Percentiles rank a stretch among this genome's conserved stretches.
Conservation (phyloP, 2,329 filamentous ascomycete species). For the Fusarium sp. region DNA sequence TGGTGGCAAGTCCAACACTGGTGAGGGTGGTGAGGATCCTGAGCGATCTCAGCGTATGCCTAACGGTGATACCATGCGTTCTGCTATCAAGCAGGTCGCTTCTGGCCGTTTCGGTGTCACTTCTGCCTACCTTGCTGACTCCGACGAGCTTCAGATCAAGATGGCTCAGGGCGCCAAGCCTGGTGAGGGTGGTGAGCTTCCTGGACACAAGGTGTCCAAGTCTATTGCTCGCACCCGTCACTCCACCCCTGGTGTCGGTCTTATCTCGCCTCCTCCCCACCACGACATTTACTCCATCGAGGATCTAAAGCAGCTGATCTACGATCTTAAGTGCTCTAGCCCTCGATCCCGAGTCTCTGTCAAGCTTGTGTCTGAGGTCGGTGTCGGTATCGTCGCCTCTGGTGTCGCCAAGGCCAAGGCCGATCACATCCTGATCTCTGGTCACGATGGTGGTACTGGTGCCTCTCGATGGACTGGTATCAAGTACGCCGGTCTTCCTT, state of each 20-base stretch:
- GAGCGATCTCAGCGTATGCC: conserved; percentile 86
- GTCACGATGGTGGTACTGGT: conserved; percentile 95
- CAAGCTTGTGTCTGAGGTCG: conserved; percentile 96
- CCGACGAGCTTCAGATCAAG: conserved; percentile 97
- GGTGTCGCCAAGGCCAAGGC: conserved; percentile 98
- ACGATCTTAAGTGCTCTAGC: conserved; percentile 96
- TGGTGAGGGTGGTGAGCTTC: conserved; percentile 95
- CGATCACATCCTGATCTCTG: conserved; percentile 95
- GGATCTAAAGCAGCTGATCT: conserved; percentile 96
- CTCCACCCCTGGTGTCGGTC: conserved; percentile 93
- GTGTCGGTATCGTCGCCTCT: conserved; percentile 95
- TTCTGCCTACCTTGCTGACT: conserved; percentile 91
- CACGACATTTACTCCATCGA: conserved; percentile 99
- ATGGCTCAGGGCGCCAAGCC: conserved; percentile 99
- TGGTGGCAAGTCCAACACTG: conserved; percentile 96
- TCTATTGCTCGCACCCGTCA: conserved; percentile 94
- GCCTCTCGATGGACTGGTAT: conserved; percentile 98
- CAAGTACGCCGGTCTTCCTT: conserved; percentile 96
- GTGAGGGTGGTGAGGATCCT: conserved; percentile 94
- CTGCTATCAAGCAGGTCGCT: conserved; percentile 96
- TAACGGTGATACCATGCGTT: conserved; percentile 96
- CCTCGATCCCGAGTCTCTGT: conserved; percentile 92
- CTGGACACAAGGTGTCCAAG: conserved; percentile 94
- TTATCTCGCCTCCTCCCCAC: conserved; percentile 94
- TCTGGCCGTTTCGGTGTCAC: conserved; percentile 97